Percentiles rank a stretch among this genome's conserved stretches.
Evolutionary conservation across 176 grass and related monocot genomes (phyloP).

Genomic region (Cymbopogon citratus): DNA sequence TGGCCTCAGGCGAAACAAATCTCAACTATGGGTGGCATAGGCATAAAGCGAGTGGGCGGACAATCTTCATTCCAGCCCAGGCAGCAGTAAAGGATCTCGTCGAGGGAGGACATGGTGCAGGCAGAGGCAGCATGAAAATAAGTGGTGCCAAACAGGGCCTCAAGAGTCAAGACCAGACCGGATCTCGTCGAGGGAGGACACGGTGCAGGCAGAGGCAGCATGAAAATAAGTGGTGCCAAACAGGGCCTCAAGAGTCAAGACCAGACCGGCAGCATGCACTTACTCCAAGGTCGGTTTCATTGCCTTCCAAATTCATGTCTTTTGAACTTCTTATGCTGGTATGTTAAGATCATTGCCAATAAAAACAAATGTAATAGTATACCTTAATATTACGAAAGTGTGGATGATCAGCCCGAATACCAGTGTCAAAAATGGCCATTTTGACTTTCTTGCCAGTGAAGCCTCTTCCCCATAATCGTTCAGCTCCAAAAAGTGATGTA

Average conservation of each 20-base stretch:
- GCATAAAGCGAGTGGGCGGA: background rate
- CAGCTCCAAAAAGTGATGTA: constrained; percentile 88
- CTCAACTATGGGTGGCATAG: background rate
- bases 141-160: background rate
- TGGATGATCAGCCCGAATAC: constrained; percentile 86
- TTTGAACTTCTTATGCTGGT: background rate
- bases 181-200: background rate
- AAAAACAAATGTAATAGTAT: constrained; percentile 17
- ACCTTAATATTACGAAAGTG: constrained; percentile 99
- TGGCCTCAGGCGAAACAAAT: background rate
- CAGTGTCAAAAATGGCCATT: constrained; percentile 99
- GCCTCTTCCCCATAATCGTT: constrained; percentile 73
- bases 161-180: background rate
- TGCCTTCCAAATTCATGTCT: background rate
- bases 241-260: background rate
- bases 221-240: background rate
- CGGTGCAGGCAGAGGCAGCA: background rate
- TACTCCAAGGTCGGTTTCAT: background rate
- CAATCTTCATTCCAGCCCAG: background rate
- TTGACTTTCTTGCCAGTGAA: constrained; percentile 88
- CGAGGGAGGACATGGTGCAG: background rate
- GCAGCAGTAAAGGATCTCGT: background rate
- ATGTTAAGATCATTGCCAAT: background rate
- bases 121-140: background rate
- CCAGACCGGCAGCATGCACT: background rate